Conservation (phyloP, 2,329 filamentous ascomycete species). For the Remersonia thermophila region DNA sequence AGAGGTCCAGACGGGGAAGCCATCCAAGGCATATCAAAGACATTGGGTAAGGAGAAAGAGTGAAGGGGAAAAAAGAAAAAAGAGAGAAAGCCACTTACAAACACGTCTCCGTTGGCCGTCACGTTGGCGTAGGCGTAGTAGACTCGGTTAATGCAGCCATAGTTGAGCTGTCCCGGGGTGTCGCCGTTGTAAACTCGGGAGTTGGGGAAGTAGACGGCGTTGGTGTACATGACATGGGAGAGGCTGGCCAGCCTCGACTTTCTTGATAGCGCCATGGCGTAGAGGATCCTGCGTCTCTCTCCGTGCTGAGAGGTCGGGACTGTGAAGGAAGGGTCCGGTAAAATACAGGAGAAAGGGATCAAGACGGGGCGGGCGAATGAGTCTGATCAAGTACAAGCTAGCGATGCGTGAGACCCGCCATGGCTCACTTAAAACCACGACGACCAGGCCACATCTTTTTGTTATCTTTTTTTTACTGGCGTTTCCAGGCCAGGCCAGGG, state of each 20-base stretch:
- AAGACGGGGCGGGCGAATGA: not conserved
- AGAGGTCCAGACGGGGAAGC: no score
- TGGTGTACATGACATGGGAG: constrained; percentile 46
- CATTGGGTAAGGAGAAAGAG: no score
- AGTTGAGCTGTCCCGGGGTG: constrained; percentile 61
- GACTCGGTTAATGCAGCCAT: constrained; percentile 66
- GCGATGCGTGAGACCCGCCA: no score
- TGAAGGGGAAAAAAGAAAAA: not conserved
- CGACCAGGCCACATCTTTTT: no score
- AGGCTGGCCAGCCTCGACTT: constrained; percentile 35
- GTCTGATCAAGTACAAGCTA: no score
- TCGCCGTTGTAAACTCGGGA: constrained; percentile 60
- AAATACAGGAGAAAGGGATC: not conserved
- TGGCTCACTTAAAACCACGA: no score
- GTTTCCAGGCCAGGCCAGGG: constrained; percentile 5
- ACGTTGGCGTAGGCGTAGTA: constrained; percentile 77
- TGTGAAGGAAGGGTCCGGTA: not conserved
- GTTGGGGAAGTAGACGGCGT: constrained; percentile 79
- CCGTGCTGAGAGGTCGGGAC: not conserved
- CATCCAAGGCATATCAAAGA: no score
- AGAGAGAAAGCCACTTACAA: constrained; percentile 44
- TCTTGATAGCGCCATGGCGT: constrained; percentile 24
- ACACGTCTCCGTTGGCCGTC: constrained; percentile 57
- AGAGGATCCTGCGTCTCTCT: not conserved
- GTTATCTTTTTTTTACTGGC: no score